Percentiles rank a stretch among this genome's conserved stretches.
phyloP scores from a whole-genome alignment of 768 basidiomycete species.

The Cyathus striatus region DNA sequence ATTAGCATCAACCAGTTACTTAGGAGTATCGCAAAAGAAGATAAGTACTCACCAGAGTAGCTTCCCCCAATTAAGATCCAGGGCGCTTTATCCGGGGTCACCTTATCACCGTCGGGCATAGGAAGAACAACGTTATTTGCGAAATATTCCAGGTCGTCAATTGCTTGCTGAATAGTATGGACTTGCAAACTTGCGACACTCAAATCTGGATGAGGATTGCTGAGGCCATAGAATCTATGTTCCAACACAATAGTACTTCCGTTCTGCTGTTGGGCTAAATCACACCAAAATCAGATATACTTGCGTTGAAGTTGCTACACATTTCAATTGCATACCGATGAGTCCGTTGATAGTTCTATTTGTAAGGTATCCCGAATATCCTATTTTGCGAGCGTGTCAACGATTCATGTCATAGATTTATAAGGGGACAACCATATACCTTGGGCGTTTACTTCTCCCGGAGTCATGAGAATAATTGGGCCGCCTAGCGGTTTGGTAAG shows the following conservation, averaged over 20 bases:
- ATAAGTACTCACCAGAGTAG: conserved; percentile 32
- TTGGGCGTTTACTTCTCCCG: conserved; percentile 58
- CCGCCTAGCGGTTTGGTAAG: conserved; percentile 32
- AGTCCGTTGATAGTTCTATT: conserved; percentile 59
- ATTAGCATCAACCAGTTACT: neutral
- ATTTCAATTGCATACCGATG: conserved; percentile 27
- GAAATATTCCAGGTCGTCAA: conserved; percentile 70
- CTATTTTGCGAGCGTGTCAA: conserved; percentile 15
- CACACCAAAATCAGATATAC: neutral
- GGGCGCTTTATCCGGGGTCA: conserved; percentile 50
- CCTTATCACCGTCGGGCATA: conserved; percentile 57
- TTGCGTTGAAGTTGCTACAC: neutral
- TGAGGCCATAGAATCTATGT: conserved; percentile 73
- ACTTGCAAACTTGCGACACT: conserved; percentile 48
- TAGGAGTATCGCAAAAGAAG: neutral
- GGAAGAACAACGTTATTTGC: conserved; percentile 60
- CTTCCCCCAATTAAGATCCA: conserved; percentile 50
- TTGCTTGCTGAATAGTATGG: conserved; percentile 70
- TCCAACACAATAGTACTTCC: conserved; percentile 63
- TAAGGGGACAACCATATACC: conserved; percentile 19
- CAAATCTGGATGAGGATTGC: conserved; percentile 63
- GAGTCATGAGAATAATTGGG: conserved; percentile 60
- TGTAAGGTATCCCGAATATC: conserved; percentile 52
- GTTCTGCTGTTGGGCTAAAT: conserved; percentile 54
- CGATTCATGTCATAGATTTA: neutral